Evolutionary conservation across 140 eudicot species (phyloP).

Genomic region (Erigeron philadelphicus): DNA sequence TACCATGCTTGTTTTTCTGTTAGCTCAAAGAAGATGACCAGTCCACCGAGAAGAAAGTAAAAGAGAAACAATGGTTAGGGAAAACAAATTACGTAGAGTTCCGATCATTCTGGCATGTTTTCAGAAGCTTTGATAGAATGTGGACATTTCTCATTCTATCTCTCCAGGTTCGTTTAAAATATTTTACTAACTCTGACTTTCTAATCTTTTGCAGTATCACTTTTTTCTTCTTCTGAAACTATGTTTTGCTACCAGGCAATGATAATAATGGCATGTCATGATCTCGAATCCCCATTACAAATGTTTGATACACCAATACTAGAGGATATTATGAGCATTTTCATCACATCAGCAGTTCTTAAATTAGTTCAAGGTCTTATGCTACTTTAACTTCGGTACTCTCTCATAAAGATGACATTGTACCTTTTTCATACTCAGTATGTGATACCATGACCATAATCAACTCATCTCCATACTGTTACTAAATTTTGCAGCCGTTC

Average conservation of each 20-base stretch:
- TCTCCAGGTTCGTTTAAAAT: slow-evolving; percentile 68
- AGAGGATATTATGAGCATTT: slow-evolving; percentile 91
- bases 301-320: slow-evolving; percentile 66
- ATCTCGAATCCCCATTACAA: slow-evolving; percentile 70
- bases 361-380: slow-evolving; percentile 72
- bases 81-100: slow-evolving; percentile 91
- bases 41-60: slow-evolving; percentile 33
- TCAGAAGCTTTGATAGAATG: slow-evolving; percentile 98
- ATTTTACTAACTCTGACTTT: background rate
- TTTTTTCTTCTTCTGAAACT: slow-evolving; percentile 1
- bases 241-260: slow-evolving; percentile 52
- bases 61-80: slow-evolving; percentile 77
- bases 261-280: slow-evolving; percentile 92
- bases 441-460: background rate
- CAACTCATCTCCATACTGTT: slow-evolving; percentile 4
- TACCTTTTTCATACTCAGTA: slow-evolving; percentile 16
- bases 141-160: slow-evolving; percentile 85
- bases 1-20: slow-evolving; percentile 16
- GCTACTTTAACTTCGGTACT: slow-evolving; percentile 42
- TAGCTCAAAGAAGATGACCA: slow-evolving; percentile 34
- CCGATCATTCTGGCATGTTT: slow-evolving; percentile 92
- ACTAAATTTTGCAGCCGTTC: slow-evolving; percentile 55
- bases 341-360: slow-evolving; percentile 91
- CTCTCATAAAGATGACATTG: slow-evolving; percentile 34
- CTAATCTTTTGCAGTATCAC: background rate